These are phyloP conservation scores for Prunus padus DNA, from an alignment of 306 rosid genomes.

Conservation along the genomic window DNA sequence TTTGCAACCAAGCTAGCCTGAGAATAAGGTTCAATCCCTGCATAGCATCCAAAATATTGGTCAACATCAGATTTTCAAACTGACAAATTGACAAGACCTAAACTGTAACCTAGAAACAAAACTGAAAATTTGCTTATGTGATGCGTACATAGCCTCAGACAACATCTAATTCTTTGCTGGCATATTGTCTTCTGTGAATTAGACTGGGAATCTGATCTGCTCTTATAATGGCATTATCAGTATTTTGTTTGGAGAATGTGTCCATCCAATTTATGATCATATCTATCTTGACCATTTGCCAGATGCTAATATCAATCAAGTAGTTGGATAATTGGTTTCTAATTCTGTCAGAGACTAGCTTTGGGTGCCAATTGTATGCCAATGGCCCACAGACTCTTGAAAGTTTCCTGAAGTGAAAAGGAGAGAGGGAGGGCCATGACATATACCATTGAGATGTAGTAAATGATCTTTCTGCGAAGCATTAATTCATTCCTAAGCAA, in stretches of 20 bases:
- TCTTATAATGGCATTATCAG: slow-evolving; percentile 40
- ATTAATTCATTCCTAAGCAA: slow-evolving; percentile 96
- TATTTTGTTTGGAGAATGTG: slow-evolving; percentile 40
- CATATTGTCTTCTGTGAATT: slow-evolving; percentile 34
- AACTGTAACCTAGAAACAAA: not conserved
- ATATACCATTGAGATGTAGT: slow-evolving; percentile 93
- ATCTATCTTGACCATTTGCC: not conserved
- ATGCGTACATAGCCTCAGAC: slow-evolving; percentile 23
- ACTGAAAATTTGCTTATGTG: not conserved
- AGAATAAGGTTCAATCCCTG: slow-evolving; percentile 86
- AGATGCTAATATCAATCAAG: slow-evolving; percentile 2
- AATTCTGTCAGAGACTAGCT: not conserved
- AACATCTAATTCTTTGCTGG: slow-evolving; percentile 22
- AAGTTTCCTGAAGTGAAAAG: not conserved
- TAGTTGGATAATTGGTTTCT: not conserved
- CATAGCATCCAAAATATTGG: slow-evolving; percentile 41
- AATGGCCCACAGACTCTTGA: slow-evolving; percentile 27
- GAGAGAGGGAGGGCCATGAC: slow-evolving; percentile 19
- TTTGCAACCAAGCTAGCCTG: slow-evolving; percentile 98
- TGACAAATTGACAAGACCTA: not conserved
- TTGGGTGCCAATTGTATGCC: slow-evolving; percentile 11
- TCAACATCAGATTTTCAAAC: slow-evolving; percentile 23
- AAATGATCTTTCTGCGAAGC: slow-evolving; percentile 74
- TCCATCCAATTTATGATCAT: slow-evolving; percentile 18
- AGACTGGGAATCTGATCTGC: slow-evolving; percentile 43